Conservation (phyloP, 768 basidiomycete genomes). For the Pleurotus pulmonarius region DNA sequence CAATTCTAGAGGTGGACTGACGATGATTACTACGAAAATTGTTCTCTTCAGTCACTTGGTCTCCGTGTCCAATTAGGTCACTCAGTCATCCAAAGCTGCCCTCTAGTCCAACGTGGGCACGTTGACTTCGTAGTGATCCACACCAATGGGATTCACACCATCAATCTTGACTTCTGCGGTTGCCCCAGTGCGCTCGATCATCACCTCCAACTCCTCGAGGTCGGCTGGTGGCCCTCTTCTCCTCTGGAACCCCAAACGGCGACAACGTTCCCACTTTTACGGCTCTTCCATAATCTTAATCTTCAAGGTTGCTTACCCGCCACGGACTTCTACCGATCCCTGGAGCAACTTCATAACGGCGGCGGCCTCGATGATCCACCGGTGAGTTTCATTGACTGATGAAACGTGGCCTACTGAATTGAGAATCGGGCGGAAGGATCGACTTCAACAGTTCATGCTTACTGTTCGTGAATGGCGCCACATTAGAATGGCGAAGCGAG, state of each 20-base stretch:
- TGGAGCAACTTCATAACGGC: slow-evolving; percentile 1
- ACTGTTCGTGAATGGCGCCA: slow-evolving; percentile 10
- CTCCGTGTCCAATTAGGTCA: slow-evolving; percentile 15
- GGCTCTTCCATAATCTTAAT: slow-evolving; percentile 16
- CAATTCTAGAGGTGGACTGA: not conserved
- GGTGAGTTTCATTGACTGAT: too few species aligned
- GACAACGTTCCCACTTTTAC: slow-evolving; percentile 15
- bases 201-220: slow-evolving; percentile 14
- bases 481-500: slow-evolving; percentile 13
- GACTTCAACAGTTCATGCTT: too few species aligned
- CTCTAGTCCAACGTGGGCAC: not conserved
- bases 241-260: slow-evolving; percentile 14
- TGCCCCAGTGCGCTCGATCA: too few species aligned
- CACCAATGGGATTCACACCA: too few species aligned
- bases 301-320: slow-evolving; percentile 13
- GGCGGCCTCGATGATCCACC: too few species aligned
- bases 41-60: too few species aligned
- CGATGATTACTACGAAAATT: too few species aligned
- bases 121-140: too few species aligned
- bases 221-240: slow-evolving; percentile 10
- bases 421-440: too few species aligned
- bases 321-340: slow-evolving; percentile 17
- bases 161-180: too few species aligned
- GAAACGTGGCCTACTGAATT: too few species aligned
- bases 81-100: slow-evolving; percentile 7